Evolutionary conservation across 2,329 filamentous ascomycete species (phyloP).

Genomic region (Hirsutella rhossiliensis): DNA sequence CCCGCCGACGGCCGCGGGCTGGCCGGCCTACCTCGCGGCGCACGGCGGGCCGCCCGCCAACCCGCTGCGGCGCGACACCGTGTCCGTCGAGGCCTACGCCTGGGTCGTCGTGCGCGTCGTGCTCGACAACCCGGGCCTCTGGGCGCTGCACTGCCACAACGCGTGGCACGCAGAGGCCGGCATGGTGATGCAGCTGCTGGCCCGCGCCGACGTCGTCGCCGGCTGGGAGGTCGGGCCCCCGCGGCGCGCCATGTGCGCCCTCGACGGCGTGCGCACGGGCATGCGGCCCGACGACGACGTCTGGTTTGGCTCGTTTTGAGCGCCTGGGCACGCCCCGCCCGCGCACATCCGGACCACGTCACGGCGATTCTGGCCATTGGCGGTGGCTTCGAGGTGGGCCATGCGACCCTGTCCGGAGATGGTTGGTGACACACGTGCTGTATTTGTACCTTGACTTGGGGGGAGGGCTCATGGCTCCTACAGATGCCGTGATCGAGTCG

Average conservation of each 20-base stretch:
- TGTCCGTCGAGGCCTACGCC: slow-evolving; percentile 39
- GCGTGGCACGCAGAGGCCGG: slow-evolving; percentile 47
- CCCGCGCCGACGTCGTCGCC: slow-evolving; percentile 14
- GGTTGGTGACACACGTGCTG: no score
- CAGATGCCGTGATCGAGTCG: no score
- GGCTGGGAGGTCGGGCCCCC: slow-evolving; percentile 12
- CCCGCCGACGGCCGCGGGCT: slow-evolving; percentile 14
- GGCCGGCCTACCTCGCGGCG: slow-evolving; percentile 12
- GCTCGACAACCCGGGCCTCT: slow-evolving; percentile 44
- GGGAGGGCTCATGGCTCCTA: no score
- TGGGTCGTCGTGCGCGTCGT: slow-evolving; percentile 43
- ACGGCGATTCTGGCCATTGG: no score
- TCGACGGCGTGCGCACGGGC: slow-evolving; percentile 17
- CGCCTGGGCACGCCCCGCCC: not conserved
- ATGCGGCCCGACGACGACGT: slow-evolving; percentile 21
- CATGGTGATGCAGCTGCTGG: slow-evolving; percentile 45
- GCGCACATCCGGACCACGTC: no score
- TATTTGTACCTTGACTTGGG: no score
- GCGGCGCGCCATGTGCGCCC: slow-evolving; percentile 15
- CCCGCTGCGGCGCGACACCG: slow-evolving; percentile 27
- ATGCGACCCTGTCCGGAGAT: no score
- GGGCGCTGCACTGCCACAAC: slow-evolving; percentile 48
- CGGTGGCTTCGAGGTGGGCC: not conserved
- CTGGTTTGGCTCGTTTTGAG: slow-evolving; percentile 22
- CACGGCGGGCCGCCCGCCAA: slow-evolving; percentile 14